Evolutionary conservation across 257 asterid species (phyloP).

Genomic region (Asclepias syriaca): DNA sequence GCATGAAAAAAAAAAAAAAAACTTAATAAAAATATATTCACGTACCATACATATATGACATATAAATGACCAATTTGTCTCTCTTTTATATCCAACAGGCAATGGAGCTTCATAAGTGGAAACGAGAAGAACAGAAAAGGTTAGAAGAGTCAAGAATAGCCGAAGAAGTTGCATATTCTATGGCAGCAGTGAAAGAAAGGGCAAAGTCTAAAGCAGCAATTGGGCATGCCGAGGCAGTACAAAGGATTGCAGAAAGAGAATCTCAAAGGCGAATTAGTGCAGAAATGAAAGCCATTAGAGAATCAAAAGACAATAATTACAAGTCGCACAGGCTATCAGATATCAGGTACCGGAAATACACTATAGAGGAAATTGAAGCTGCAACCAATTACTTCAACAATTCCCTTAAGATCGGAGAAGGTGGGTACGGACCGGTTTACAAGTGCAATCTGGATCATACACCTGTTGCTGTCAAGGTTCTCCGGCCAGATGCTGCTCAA

Average conservation of each 20-base stretch:
- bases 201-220: slow-evolving; percentile 40
- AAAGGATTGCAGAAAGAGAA: slow-evolving; percentile 74
- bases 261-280: slow-evolving; percentile 69
- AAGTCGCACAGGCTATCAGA: slow-evolving; percentile 22
- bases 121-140: slow-evolving; percentile 44
- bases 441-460: slow-evolving; percentile 86
- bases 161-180: slow-evolving; percentile 47
- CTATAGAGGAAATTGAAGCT: slow-evolving; percentile 83
- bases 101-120: slow-evolving; percentile 54
- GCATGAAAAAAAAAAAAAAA: slow-evolving; percentile 12
- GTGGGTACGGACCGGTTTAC: slow-evolving; percentile 93
- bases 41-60: too few species aligned
- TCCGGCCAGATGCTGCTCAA: slow-evolving; percentile 92
- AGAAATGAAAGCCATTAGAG: slow-evolving; percentile 67
- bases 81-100: slow-evolving; percentile 25
- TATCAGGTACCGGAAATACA: slow-evolving; percentile 62
- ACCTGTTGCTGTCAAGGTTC: slow-evolving; percentile 91
- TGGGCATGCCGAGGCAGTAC: slow-evolving; percentile 68
- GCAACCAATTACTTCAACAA: slow-evolving; percentile 74
- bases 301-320: slow-evolving; percentile 44
- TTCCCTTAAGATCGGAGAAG: slow-evolving; percentile 84
- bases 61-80: too few species aligned
- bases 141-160: slow-evolving; percentile 49
- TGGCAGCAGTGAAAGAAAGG: slow-evolving; percentile 50
- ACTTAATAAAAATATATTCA: too few species aligned